Conservation (phyloP, 306 rosid genomes). For the Begonia masoniana region DNA sequence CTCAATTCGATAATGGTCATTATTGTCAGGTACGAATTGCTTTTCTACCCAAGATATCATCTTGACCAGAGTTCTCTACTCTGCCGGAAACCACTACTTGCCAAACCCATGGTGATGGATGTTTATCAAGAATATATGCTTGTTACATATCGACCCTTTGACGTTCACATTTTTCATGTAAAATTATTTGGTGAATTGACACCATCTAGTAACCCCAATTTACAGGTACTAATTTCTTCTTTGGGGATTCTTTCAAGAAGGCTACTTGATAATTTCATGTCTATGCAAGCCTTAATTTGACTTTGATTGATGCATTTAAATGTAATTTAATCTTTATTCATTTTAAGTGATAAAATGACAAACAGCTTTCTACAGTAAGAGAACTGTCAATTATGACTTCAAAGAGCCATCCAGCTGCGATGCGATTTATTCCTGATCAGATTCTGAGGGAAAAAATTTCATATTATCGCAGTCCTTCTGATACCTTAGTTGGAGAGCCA, state of each 20-base stretch:
- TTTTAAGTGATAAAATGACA: slow-evolving; percentile 97
- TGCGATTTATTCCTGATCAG: slow-evolving; percentile 93
- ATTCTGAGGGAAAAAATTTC: slow-evolving; percentile 47
- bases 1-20: slow-evolving; percentile 4
- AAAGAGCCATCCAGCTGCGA: slow-evolving; percentile 97
- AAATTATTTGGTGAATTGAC: slow-evolving; percentile 75
- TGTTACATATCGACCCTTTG: slow-evolving; percentile 87
- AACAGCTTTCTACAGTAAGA: slow-evolving; percentile 99
- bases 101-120: slow-evolving; percentile 96
- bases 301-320: slow-evolving; percentile 9
- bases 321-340: slow-evolving; percentile 32
- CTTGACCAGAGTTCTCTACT: slow-evolving; percentile 96
- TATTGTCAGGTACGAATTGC: slow-evolving; percentile 67
- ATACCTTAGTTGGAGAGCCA: slow-evolving; percentile 57
- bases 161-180: slow-evolving; percentile 80
- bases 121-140: slow-evolving; percentile 81
- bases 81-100: slow-evolving; percentile 70
- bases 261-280: slow-evolving; percentile 6
- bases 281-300: slow-evolving; percentile 1
- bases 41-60: slow-evolving; percentile 94
- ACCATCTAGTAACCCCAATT: slow-evolving; percentile 60
- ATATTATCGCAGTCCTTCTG: slow-evolving; percentile 39
- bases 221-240: slow-evolving; percentile 49
- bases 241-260: slow-evolving; percentile 3
- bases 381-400: slow-evolving; percentile 98